Percentiles rank a stretch among this genome's conserved stretches.
Conservation (phyloP, 805 yeast genomes). For the Hanseniaspora hatyaiensis region DNA sequence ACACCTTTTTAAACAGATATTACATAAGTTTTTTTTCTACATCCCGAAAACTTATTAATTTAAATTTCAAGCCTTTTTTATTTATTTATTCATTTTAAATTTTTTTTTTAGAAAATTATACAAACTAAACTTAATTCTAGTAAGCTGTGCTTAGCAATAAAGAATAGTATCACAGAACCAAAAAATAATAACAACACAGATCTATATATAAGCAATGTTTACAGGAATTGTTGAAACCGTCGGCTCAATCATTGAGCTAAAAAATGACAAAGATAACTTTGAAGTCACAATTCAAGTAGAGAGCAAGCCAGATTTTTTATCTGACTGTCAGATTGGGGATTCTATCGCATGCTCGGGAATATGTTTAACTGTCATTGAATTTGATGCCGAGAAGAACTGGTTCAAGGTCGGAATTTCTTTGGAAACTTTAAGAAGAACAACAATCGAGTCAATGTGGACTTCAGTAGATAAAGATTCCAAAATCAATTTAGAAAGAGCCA, state of each 20-base stretch:
- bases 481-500: constrained; percentile 89
- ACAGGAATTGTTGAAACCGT: constrained; percentile 75
- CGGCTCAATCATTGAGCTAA: constrained; percentile 36
- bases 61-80: no score
- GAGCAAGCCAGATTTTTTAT: constrained; percentile 50
- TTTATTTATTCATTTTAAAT: no score
- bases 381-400: constrained; percentile 32
- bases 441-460: constrained; percentile 45
- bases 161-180: no score
- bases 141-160: no score
- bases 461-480: constrained; percentile 34
- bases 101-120: no score
- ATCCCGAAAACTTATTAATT: no score
- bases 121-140: no score
- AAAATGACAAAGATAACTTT: constrained; percentile 46
- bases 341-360: constrained; percentile 81
- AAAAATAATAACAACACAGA: not conserved
- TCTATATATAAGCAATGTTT: constrained; percentile 44
- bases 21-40: no score
- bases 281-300: constrained; percentile 62
- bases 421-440: constrained; percentile 76
- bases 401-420: constrained; percentile 91
- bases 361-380: constrained; percentile 86
- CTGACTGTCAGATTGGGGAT: constrained; percentile 86
- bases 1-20: no score